Conservation (phyloP, 2,329 filamentous ascomycete species). For the Proliferodiscus dingleyae region DNA sequence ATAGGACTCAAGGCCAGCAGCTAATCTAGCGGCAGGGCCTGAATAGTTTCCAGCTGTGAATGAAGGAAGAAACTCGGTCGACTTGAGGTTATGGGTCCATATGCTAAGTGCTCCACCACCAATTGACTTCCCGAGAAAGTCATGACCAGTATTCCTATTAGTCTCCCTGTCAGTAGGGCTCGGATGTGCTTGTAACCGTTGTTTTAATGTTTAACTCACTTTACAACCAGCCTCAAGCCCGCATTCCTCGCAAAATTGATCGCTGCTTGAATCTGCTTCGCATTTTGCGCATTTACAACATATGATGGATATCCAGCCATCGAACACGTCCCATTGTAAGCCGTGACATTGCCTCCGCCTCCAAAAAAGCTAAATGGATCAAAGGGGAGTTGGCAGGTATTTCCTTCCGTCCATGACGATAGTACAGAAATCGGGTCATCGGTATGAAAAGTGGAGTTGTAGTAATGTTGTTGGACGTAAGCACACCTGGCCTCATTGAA, state of each 20-base stretch:
- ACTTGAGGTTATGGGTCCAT: slow-evolving; percentile 51
- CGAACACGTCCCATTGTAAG: slow-evolving; percentile 6
- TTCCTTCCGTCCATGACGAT: background rate
- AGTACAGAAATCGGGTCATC: too few species aligned
- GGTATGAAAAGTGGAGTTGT: too few species aligned
- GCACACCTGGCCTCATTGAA: background rate
- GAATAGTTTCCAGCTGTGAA: slow-evolving; percentile 37
- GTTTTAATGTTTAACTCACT: too few species aligned
- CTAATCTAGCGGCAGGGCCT: slow-evolving; percentile 48
- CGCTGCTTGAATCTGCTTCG: slow-evolving; percentile 41
- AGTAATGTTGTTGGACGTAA: too few species aligned
- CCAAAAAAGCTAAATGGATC: too few species aligned
- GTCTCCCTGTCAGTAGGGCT: too few species aligned
- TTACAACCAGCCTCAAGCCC: slow-evolving; percentile 35
- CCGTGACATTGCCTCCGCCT: too few species aligned
- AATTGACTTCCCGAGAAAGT: slow-evolving; percentile 53
- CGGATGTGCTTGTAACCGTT: too few species aligned
- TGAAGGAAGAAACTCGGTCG: slow-evolving; percentile 37
- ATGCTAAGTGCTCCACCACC: slow-evolving; percentile 52
- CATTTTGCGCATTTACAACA: slow-evolving; percentile 32
- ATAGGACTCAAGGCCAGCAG: slow-evolving; percentile 45
- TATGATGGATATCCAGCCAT: slow-evolving; percentile 26
- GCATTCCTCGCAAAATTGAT: slow-evolving; percentile 41
- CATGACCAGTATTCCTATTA: slow-evolving; percentile 55
- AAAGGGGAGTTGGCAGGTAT: background rate